Evolutionary conservation across 352 stramenopile genomes (phyloP).

Genomic region (Globisporangium rhizosaccharum): DNA sequence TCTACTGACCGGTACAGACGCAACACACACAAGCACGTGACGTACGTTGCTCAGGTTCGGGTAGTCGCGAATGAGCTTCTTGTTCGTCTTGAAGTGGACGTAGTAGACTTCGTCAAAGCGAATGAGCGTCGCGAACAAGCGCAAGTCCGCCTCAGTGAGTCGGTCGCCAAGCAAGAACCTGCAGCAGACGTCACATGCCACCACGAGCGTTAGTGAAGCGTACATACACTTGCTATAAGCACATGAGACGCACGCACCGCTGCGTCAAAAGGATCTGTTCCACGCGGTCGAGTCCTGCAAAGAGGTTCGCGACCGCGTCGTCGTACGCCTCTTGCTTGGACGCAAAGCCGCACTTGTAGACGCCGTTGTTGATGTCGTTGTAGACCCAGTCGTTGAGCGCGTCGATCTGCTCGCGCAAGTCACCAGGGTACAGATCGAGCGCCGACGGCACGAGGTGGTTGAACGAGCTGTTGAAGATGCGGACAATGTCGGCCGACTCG

Average conservation of each 20-base stretch:
- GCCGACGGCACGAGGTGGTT: slow-evolving; percentile 60
- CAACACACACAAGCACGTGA: slow-evolving; percentile 2
- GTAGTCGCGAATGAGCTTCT: slow-evolving; percentile 86
- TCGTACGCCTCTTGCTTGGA: slow-evolving; percentile 88
- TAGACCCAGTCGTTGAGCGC: slow-evolving; percentile 91
- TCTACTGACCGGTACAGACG: neutral
- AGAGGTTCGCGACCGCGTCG: slow-evolving; percentile 63
- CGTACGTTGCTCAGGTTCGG: slow-evolving; percentile 78
- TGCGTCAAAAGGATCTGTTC: slow-evolving; percentile 64
- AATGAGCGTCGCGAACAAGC: slow-evolving; percentile 78
- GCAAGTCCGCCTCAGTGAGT: slow-evolving; percentile 77
- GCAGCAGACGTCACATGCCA: too few relatives aligned
- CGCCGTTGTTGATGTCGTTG: slow-evolving; percentile 90
- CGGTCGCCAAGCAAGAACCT: slow-evolving; percentile 53
- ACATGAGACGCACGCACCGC: slow-evolving; percentile 22
- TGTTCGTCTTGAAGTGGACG: slow-evolving; percentile 88
- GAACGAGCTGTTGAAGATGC: slow-evolving; percentile 87
- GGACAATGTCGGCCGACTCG: slow-evolving; percentile 92
- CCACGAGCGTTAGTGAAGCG: neutral
- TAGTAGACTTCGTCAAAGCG: slow-evolving; percentile 84
- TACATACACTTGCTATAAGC: neutral
- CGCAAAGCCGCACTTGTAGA: slow-evolving; percentile 91
- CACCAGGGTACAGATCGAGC: slow-evolving; percentile 75
- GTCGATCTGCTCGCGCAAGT: slow-evolving; percentile 82
- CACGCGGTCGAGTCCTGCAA: slow-evolving; percentile 61